Evolutionary conservation across 108 stramenopile species (phyloP), one percentile per base, ranked within the genome.

Genomic region (Conticribra weissflogii): DNA sequence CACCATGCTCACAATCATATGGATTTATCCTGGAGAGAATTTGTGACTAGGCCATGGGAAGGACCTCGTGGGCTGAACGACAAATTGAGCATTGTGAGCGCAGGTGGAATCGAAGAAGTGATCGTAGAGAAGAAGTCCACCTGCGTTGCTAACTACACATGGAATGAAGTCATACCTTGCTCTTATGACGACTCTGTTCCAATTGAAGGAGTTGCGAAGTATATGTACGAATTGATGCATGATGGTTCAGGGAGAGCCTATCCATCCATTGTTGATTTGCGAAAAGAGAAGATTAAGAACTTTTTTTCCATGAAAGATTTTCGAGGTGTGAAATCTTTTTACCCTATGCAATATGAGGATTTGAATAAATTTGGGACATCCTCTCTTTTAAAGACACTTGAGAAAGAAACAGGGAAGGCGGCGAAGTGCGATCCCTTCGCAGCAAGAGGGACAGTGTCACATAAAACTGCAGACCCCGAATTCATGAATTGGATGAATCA

Each of bases 11-110:
- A 66, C 21, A 16, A 8, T 28, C 75, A 76, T 50, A 41, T 46
- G 36, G 30, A 62, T 54, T 19, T 68, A 9, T 22, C 22, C 25
- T 76, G 75, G 75, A 30, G 24, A 27, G 52, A 68, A 22, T 76
- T 76, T 54, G 75, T 76, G 0, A 62, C 67, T 1, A 68, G 54
- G 27, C 54, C 63, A 45, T 76, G 75, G 75, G 23, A 18, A 22
- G 41, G 59, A 1, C 41, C 59, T 41, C 59, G 59, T 21, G n/a
- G 59, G 19, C 12, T 30, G 3, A 22, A 22, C 24, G 59, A 59
- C 44, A 17, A 22, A 9, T 22, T 23, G 18, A 18, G 32, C 18
- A 19, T 59, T 7, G 7, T 24, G 14, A 59, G 15, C 14, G n/a
- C 59, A 9, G 56, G 56, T 29, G 56, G 56, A 8, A 29, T 29